Evolutionary conservation across 2,329 filamentous ascomycete genomes (phyloP).

Genomic region (Fusarium napiforme): DNA sequence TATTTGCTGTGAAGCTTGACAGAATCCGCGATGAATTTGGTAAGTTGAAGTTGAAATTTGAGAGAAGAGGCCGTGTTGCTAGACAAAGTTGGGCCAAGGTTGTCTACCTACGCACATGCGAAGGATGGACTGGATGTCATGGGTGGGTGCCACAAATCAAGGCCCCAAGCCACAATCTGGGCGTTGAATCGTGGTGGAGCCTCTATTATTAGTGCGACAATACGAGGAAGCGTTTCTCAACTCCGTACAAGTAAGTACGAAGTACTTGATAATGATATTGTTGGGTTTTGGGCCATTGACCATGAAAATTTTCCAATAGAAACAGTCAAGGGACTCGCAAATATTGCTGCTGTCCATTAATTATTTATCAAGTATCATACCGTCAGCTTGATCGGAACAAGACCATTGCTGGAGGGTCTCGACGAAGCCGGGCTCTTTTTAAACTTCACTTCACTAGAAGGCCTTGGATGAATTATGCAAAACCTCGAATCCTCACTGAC

Average conservation of each 20-base stretch:
- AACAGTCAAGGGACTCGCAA: too few relatives aligned
- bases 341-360: not conserved
- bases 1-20: not conserved
- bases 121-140: constrained; percentile 12
- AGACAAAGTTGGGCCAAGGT: constrained; percentile 1
- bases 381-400: not conserved
- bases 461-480: not conserved
- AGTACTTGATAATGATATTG: not conserved
- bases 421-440: not conserved
- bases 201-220: constrained; percentile 1
- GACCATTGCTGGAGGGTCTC: not conserved
- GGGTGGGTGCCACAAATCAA: constrained; percentile 8
- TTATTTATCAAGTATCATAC: not conserved
- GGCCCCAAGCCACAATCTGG: constrained; percentile 27
- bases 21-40: not conserved
- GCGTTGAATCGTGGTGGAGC: constrained; percentile 13
- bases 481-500: not conserved
- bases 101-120: not conserved
- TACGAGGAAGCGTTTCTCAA: not conserved
- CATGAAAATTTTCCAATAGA: too few relatives aligned
- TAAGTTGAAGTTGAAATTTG: constrained; percentile 3
- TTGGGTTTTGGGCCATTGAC: not conserved
- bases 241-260: too few relatives aligned
- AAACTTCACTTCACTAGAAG: not conserved
- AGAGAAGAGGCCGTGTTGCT: not conserved